Percentiles rank a stretch among this genome's conserved stretches.
phyloP scores from a whole-genome alignment of 345 rosid species.

The Eucalyptus camaldulensis region DNA sequence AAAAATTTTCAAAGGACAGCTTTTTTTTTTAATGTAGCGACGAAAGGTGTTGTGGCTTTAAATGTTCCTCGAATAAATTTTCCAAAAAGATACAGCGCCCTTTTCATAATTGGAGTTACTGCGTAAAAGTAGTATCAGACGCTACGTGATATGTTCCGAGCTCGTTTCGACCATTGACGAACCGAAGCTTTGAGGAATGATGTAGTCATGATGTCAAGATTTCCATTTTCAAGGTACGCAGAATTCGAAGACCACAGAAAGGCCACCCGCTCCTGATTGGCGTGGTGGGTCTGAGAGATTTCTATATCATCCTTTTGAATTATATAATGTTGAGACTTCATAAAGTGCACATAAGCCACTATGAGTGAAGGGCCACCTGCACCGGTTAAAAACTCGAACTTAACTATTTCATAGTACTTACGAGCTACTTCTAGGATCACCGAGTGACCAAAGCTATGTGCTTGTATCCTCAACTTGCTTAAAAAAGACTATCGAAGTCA shows the following conservation, averaged over 20 bases:
- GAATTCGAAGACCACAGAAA: neutral
- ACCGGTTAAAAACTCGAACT: neutral
- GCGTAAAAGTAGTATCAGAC: neutral
- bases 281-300: neutral
- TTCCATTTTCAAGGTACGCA: neutral
- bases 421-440: neutral
- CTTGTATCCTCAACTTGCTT: neutral
- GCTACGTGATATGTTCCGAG: neutral
- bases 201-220: neutral
- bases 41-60: neutral
- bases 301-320: neutral
- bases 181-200: neutral
- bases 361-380: neutral
- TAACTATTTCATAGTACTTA: neutral
- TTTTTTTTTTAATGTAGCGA: neutral
- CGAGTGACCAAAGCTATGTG: rapidly evolving
- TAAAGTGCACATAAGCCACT: neutral
- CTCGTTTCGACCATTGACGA: neutral
- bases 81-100: neutral
- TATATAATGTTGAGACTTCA: no score
- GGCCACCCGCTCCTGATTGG: neutral
- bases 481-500: neutral
- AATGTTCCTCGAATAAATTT: neutral
- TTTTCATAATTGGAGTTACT: neutral
- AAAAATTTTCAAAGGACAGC: neutral